Percentiles rank a stretch among this genome's conserved stretches.
Evolutionary conservation across 768 basidiomycete species (phyloP).

Genomic region (Candolleomyces efflorescens): DNA sequence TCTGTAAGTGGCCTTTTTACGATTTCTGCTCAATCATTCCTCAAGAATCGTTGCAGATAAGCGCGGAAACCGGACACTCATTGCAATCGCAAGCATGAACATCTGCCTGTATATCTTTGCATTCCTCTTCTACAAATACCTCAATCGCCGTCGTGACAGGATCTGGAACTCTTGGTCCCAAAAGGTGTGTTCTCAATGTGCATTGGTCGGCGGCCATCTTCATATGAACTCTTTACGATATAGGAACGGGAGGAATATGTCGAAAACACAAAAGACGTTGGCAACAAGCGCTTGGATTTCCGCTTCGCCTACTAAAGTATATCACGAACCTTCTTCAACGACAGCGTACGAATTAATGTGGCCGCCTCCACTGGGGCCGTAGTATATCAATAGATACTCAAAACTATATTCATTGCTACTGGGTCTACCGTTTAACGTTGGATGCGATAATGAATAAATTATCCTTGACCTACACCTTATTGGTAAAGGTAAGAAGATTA

Average conservation of each 20-base stretch:
- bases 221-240: not conserved
- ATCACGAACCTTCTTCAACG: not conserved
- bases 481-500: constrained; percentile 8
- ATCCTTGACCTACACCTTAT: no score
- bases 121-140: constrained; percentile 50
- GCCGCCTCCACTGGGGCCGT: no score
- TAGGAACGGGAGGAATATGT: constrained; percentile 57
- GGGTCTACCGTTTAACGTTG: no score
- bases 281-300: constrained; percentile 59
- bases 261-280: constrained; percentile 55
- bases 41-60: constrained; percentile 35
- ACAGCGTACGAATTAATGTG: not conserved
- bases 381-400: no score
- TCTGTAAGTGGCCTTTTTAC: constrained; percentile 26
- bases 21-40: not conserved
- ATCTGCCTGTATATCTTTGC: constrained; percentile 47
- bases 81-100: constrained; percentile 52
- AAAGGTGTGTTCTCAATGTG: constrained; percentile 29
- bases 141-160: constrained; percentile 45
- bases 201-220: constrained; percentile 13
- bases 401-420: no score
- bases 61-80: constrained; percentile 52
- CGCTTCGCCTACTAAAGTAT: constrained; percentile 48
- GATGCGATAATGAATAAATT: no score
- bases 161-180: constrained; percentile 49